Conservation (phyloP, 257 asterid species). For the Penstemon davidsonii region DNA sequence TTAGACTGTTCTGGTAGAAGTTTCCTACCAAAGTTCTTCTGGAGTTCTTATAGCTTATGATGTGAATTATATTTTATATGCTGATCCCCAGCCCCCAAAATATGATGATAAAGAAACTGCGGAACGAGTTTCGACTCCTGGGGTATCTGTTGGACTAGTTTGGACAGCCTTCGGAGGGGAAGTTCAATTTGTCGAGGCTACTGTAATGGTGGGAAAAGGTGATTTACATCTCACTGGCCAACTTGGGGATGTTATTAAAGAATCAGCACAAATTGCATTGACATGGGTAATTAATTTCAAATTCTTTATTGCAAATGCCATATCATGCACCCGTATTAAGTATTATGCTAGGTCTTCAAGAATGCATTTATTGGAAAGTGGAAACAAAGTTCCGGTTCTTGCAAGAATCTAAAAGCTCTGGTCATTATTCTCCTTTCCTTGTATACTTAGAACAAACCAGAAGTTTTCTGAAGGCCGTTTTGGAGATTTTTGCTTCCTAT, state of each 20-base stretch:
- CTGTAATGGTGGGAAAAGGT: constrained; percentile 92
- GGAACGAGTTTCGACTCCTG: constrained; percentile 87
- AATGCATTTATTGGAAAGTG: constrained; percentile 17
- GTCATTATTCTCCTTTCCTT: not conserved
- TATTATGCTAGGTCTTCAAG: not conserved
- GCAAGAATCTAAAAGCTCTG: constrained; percentile 20
- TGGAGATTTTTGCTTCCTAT: constrained; percentile 7
- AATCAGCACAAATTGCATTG: constrained; percentile 97
- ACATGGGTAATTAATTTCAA: constrained; percentile 74
- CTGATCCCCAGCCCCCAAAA: constrained; percentile 74
- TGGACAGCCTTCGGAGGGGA: constrained; percentile 98
- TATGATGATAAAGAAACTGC: constrained; percentile 89
- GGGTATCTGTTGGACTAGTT: constrained; percentile 93
- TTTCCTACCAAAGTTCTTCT: constrained; percentile 15
- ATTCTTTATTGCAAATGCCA: constrained; percentile 14
- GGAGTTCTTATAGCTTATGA: not conserved
- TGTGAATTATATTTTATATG: constrained; percentile 25
- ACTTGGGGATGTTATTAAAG: constrained; percentile 96
- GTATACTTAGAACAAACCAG: constrained; percentile 14
- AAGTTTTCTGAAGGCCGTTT: constrained; percentile 19
- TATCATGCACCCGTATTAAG: constrained; percentile 9
- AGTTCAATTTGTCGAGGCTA: constrained; percentile 97
- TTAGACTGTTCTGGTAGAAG: constrained; percentile 24
- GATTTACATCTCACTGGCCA: constrained; percentile 98
- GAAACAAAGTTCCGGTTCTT: constrained; percentile 13